Evolutionary conservation across 306 rosid species (phyloP).

Genomic region (Inga laurina): DNA sequence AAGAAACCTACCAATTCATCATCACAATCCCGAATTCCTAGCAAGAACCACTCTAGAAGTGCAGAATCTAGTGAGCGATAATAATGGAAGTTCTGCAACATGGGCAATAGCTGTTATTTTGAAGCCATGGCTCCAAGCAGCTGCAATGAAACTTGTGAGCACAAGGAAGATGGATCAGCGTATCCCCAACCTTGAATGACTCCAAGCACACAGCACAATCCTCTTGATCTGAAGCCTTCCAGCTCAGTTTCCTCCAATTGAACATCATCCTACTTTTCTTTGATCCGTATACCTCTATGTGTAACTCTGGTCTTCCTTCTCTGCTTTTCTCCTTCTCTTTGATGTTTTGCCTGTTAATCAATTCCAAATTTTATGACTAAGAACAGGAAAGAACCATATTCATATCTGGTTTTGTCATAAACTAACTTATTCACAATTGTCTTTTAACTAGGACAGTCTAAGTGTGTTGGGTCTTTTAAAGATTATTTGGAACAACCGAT

Average conservation of each 20-base stretch:
- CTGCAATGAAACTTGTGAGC: conserved; percentile 76
- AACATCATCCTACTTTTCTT: conserved; percentile 38
- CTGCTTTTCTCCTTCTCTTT: conserved; percentile 17
- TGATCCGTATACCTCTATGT: conserved; percentile 41
- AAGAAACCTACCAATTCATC: conserved; percentile 23
- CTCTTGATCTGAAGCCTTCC: conserved; percentile 66
- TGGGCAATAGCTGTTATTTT: conserved; percentile 72
- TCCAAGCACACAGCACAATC: conserved; percentile 78
- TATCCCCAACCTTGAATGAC: conserved; percentile 51
- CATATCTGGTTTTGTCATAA: background rate
- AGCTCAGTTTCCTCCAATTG: conserved; percentile 38
- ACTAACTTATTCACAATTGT: background rate
- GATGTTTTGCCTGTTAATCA: conserved; percentile 27
- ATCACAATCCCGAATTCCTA: background rate
- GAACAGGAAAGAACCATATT: background rate
- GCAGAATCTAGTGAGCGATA: conserved; percentile 16
- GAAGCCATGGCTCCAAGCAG: conserved; percentile 86
- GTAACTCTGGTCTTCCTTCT: conserved; percentile 45
- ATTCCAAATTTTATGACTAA: background rate
- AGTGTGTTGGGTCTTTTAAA: background rate
- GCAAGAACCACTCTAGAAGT: background rate
- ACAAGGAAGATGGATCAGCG: conserved; percentile 64
- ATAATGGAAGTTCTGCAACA: conserved; percentile 63
- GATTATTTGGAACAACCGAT: background rate
- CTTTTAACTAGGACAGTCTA: background rate